Evolutionary conservation across 1,284 basidiomycete genomes (phyloP).

Genomic region (Cronartium quercuum): DNA sequence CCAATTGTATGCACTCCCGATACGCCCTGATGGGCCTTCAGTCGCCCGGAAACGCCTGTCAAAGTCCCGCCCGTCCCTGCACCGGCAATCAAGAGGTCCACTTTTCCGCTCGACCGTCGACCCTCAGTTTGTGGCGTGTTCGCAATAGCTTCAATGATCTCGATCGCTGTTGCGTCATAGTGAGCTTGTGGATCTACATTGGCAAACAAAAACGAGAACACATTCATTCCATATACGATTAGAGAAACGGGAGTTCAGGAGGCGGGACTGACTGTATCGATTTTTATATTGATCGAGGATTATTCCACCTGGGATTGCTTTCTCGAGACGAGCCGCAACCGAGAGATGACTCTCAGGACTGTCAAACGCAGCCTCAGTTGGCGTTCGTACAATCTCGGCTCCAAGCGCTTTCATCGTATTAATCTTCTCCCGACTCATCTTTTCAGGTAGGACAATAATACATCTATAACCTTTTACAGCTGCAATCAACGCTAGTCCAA

Average conservation of each 20-base stretch:
- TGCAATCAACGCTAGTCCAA: slow-evolving; percentile 46
- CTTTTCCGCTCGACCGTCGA: slow-evolving; percentile 54
- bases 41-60: slow-evolving; percentile 72
- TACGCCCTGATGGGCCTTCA: slow-evolving; percentile 58
- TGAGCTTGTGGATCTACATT: slow-evolving; percentile 68
- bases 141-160: slow-evolving; percentile 62
- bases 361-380: slow-evolving; percentile 81
- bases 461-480: slow-evolving; percentile 53
- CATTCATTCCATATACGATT: background rate
- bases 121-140: slow-evolving; percentile 42
- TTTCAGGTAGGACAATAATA: slow-evolving; percentile 86
- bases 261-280: slow-evolving; percentile 54
- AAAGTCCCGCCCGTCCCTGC: slow-evolving; percentile 94
- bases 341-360: slow-evolving; percentile 81
- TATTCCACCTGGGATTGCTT: slow-evolving; percentile 73
- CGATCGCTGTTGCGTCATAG: slow-evolving; percentile 75
- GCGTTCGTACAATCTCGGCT: slow-evolving; percentile 88
- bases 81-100: slow-evolving; percentile 77
- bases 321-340: slow-evolving; percentile 69
- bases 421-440: slow-evolving; percentile 96
- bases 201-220: background rate
- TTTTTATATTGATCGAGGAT: slow-evolving; percentile 83
- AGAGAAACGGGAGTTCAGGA: slow-evolving; percentile 32
- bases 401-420: slow-evolving; percentile 82
- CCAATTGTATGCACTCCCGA: slow-evolving; percentile 68